phyloP scores from a whole-genome alignment of 345 rosid species.

The Pseudoturritis turrita region DNA sequence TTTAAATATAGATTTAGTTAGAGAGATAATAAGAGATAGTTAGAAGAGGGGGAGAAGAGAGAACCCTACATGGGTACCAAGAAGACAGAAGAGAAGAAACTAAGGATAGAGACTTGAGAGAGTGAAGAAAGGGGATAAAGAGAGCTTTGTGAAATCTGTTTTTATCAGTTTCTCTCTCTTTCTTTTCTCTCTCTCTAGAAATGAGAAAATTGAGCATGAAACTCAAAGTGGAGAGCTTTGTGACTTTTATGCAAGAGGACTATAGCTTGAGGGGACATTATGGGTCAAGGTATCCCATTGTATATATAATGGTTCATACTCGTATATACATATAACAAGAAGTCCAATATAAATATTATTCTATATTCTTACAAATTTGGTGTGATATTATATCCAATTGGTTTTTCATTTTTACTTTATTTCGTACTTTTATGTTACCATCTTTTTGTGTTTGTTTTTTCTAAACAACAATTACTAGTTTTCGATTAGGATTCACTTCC shows the following conservation, averaged over 20 bases:
- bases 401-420: background rate
- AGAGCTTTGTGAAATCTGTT: constrained; percentile 58
- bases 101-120: constrained; percentile 44
- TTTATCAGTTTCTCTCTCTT: background rate
- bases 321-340: background rate
- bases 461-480: too few species aligned
- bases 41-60: constrained; percentile 18
- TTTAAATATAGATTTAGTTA: background rate
- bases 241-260: constrained; percentile 17
- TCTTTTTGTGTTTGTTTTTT: background rate
- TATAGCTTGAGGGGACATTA: constrained; percentile 11
- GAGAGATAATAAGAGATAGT: background rate
- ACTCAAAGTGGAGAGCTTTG: constrained; percentile 8
- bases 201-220: constrained; percentile 19
- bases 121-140: constrained; percentile 41
- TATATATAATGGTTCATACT: background rate
- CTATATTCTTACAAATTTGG: background rate
- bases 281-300: constrained; percentile 8
- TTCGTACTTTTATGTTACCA: background rate
- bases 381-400: background rate
- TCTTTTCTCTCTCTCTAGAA: constrained; percentile 7
- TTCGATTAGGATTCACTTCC: too few species aligned
- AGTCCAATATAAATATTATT: background rate
- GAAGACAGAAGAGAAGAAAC: constrained; percentile 27
- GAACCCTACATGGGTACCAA: constrained; percentile 67